phyloP scores from a whole-genome alignment of 2,329 filamentous ascomycete species.

The Coniochaeta sp. region DNA sequence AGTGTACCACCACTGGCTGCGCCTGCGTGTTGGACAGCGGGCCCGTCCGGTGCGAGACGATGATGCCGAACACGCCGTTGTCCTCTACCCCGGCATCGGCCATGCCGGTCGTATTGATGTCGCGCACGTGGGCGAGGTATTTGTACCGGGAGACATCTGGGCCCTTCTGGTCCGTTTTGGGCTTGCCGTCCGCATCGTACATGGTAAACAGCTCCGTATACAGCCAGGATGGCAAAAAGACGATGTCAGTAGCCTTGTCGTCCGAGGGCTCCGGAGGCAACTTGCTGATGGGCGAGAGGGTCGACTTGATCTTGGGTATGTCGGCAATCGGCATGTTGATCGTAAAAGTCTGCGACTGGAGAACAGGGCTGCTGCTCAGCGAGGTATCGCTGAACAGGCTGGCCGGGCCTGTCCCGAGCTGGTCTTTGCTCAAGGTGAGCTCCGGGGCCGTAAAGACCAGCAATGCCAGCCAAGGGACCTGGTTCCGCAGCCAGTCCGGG shows the following conservation, averaged over 20 bases:
- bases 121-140: slow-evolving; percentile 6
- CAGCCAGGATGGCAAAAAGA: background rate
- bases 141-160: background rate
- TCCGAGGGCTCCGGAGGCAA: too few relatives aligned
- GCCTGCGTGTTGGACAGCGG: background rate
- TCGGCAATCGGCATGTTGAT: background rate
- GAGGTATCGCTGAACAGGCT: background rate
- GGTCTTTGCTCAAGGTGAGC: slow-evolving; percentile 17
- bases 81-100: background rate
- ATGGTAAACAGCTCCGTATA: background rate
- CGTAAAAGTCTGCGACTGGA: background rate
- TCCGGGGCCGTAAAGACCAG: slow-evolving; percentile 23
- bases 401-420: background rate
- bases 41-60: background rate
- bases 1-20: slow-evolving; percentile 3
- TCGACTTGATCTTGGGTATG: background rate
- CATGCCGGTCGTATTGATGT: slow-evolving; percentile 2
- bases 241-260: background rate
- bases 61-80: background rate
- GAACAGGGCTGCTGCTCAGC: background rate
- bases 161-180: background rate
- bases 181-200: background rate
- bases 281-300: background rate
- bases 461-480: slow-evolving; percentile 33
- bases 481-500: slow-evolving; percentile 10